Base-by-base conservation (phyloP, 2,329 filamentous ascomycete genomes). In the Curvularia sp. region DNA sequence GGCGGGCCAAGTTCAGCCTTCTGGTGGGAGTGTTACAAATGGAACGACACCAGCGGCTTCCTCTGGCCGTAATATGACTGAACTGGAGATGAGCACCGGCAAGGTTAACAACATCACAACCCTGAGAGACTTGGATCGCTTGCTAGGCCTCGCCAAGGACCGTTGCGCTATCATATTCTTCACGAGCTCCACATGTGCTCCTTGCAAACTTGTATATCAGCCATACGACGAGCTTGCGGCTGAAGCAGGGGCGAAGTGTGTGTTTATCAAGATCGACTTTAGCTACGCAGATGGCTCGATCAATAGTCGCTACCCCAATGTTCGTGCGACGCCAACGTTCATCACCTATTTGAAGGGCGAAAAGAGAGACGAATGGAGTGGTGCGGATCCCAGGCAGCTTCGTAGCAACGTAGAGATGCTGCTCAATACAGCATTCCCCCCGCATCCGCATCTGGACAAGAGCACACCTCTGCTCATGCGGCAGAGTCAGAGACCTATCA, bases 111-210 rank as follows among this genome's bases (percentile, higher is more conserved):
- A 85, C 57, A 84, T 89, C 7, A 85, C 82, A 26, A 86, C 80
- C 22, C 76, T 89, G 4, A 76, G 78, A 5, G 85, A 89, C 28
- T 78, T 95, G 1, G 83, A 92, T 38, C 79, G 79, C 18, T 78
- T 89, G 1, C 80, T 95, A 5, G 74, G 79, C 0, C 79, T 80
- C 1, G 89, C 90, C 0, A 82, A 82, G 28, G 82, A 84, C 5
- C 88, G 89, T 0, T 92, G 89, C 60, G 91, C 91, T 0, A 86
- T 94, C 38, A 84, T 97, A 56, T 97, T 97, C 81, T 98, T 98
- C 79, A 97, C 94, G 0, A 96, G 92, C 3, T 86, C 90, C 2
- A 95, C 89, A 2, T 97, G 93, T 72, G 85, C 87, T 0, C 93
- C 93, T 0, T 97, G 94, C 83, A 94, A 90, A 75, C 79, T 87